Base-by-base conservation (phyloP, 83 land plant genomes). In the Larix sibirica region DNA sequence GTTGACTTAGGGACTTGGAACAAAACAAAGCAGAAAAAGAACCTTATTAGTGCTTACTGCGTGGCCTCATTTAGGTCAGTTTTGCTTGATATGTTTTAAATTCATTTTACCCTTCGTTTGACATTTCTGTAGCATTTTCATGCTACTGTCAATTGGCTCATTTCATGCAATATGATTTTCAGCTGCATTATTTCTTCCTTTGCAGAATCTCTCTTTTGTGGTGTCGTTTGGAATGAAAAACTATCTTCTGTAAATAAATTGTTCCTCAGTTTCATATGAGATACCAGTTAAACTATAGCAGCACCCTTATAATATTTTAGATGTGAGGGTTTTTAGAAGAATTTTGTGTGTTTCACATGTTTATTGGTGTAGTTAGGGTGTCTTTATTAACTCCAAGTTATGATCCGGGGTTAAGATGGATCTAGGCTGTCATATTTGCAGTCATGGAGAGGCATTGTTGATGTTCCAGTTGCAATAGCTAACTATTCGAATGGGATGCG, bases 21-120 rank as follows among this genome's bases (percentile, higher is more conserved):
- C 84, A 88, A 86, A 92, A 74, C 88, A 81, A 88, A 77, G 88
- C 84, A 84, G 90, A 87, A 83, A 84, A 87, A 78, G 83, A 80
- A 10, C 88, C 86, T 83, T 84, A 82, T 84, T 89, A 89, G 83
- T 87, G 85, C 59, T 85, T 89, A 89, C 82, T 87, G 86, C 59
- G 88, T 88, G 88, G 86, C 92, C 90, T 88, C 89, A 80, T 84
- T 86, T 92, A 92, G 94, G 94, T 92, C 89, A 90, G 94, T 92
- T 81, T 81, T 74, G 70, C 87, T 86, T 87, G 84, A 81, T 86
- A 83, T 84, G 87, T 65, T 50, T 65, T 77, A 28, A 75, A 75
- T 75, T 47, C 60, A 17, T 23, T 75, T 58, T 50, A 18, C 44
- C 78, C 78, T 75, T 21, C 23, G 26, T 50, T 50, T 50, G 16